Base-by-base conservation (phyloP, 2,329 filamentous ascomycete genomes). In the Epichloe gansuensis region DNA sequence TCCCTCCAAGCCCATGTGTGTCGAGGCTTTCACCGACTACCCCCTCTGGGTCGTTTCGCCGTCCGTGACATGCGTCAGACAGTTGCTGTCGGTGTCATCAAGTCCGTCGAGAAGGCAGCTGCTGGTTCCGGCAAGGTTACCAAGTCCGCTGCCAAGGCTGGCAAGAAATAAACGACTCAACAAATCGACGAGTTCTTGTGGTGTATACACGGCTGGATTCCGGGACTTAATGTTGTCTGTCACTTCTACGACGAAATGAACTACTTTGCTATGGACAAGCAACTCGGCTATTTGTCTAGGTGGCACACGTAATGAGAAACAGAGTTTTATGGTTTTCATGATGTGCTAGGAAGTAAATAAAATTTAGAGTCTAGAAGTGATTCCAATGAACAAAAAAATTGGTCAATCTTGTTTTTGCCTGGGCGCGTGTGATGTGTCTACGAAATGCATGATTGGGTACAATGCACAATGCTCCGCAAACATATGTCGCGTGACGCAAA, bases 1-100 rank as follows among this genome's bases (percentile, higher is more conserved):
- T 82, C 93, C 93, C 74, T 96, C 91, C 81, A 98, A 98, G 91
- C 93, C 93, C 74, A 98, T 98, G 93, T 98, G 93, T 77, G 93
- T 98, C 76, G 93, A 98, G 89, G 81, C 93, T 67, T 98, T 97
- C 90, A 96, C 91, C 69, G 90, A 96, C 72, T 98, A 97, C 83
- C 91, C 93, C 93, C 93, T 75, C 90, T 98, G 69, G 93, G 93
- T 75, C 91, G 93, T 86, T 98, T 98, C 84, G 93, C 93, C 75
- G 93, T 98, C 83, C 91, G 91, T 86, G 91, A 96, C 80, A 96
- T 96, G 91, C 78, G 81, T 72, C 81, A 87, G 73, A 91, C 87
- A 75, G 87, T 93, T 65, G 88, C 88, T 63, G 88, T 94, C 76
- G 88, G 89, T 85, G 88, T 95, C 77, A 91, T 94, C 82, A 95